Evolutionary conservation across 208 protist genomes (phyloP).

Genomic region (Trypanosoma avium): DNA sequence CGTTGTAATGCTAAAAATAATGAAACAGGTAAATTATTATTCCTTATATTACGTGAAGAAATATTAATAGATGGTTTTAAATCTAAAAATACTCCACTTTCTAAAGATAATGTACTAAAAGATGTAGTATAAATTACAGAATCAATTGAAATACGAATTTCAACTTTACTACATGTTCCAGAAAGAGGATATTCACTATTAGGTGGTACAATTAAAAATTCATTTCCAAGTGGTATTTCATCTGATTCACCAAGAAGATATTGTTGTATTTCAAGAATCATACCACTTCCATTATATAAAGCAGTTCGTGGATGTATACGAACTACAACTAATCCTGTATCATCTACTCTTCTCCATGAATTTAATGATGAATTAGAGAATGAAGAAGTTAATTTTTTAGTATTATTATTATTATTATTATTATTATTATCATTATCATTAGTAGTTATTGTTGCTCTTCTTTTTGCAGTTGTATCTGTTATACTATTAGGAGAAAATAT

Average conservation of each 20-base stretch:
- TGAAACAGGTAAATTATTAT: slow-evolving; percentile 29
- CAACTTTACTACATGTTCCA: slow-evolving; percentile 19
- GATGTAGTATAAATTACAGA: slow-evolving; percentile 17
- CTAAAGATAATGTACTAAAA: slow-evolving; percentile 18
- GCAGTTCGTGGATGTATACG: slow-evolving; percentile 49
- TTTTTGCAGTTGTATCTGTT: too few species aligned
- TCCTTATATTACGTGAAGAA: background rate
- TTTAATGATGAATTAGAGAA: slow-evolving; percentile 16
- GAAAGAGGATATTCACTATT: slow-evolving; percentile 28
- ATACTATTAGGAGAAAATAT: too few species aligned
- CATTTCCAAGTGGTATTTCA: slow-evolving; percentile 12
- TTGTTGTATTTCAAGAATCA: slow-evolving; percentile 37
- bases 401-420: background rate
- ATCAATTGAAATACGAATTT: slow-evolving; percentile 21
- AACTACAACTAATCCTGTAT: slow-evolving; percentile 41
- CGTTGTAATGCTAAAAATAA: slow-evolving; percentile 55
- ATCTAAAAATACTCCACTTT: slow-evolving; percentile 20
- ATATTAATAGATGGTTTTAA: slow-evolving; percentile 1
- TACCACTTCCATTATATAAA: slow-evolving; percentile 50
- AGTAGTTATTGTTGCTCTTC: too few species aligned
- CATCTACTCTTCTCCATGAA: slow-evolving; percentile 17
- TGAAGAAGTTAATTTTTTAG: background rate
- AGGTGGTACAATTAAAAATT: slow-evolving; percentile 19
- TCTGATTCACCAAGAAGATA: slow-evolving; percentile 20
- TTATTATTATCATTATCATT: too few species aligned